Base-by-base conservation (phyloP, 192 early-diverging fungal genomes). In the Backusella circina region DNA sequence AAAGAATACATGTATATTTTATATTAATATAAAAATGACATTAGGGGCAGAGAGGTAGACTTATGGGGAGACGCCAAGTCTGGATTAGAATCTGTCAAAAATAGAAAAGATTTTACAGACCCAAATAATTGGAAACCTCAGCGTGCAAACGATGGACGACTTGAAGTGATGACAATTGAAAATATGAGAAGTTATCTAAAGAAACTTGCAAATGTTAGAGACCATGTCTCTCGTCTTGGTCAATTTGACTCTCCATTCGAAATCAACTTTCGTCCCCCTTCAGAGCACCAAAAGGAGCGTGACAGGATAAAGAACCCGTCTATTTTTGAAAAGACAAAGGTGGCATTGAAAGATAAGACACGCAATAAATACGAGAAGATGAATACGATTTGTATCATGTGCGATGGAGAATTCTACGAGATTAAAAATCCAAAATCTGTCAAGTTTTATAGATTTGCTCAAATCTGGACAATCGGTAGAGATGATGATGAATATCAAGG, bases 341-440 rank as follows among this genome's bases (percentile, higher is more conserved):
- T 23, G 21, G 77, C 72, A 57, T 76, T 74, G 54, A 80, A 78
- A 31, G 72, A 78, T 35, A 76, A 73, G 39, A 54, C 37, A 16
- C 26, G 37, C 36, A 65, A 71, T 31, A 72, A 77, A 28, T 76
- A 77, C 33, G 71, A 75, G 31, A 44, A 71, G 2, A 83, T 82
- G 12, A 87, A 87, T 9, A 78, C 87, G 65, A 80, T 91, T 12
- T 90, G 88, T 75, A 83, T 87, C 65, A 93, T 93, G 92, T 90
- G 90, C 81, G 92, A 93, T 79, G 92, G 92, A 41, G 92, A 93
- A 80, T 93, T 93, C 72, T 90, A 91, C 71, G 91, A 91, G 75
- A 81, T 91, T 70, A 87, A 85, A 73, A 80, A 80, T 33, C 87
- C 91, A 12, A 88, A 87, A 37, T 77, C 80, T 61, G 81, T 93